Evolutionary conservation across 805 yeast species (phyloP), one percentile per base, ranked within the genome.

Genomic region (Saccharomycopsis fibuligera): DNA sequence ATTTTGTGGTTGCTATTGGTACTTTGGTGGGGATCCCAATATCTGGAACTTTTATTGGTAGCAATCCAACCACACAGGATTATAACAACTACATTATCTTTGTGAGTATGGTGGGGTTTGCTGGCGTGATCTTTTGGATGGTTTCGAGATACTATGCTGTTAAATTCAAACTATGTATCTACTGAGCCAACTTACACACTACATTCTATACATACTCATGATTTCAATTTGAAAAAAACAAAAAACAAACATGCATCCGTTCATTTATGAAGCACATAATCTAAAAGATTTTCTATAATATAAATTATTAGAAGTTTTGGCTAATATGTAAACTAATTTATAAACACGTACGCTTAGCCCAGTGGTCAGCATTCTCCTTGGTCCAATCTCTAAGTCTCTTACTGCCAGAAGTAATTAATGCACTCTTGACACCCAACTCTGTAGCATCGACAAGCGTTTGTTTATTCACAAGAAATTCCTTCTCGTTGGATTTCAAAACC

Each of bases 311-410:
- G n/a, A n/a, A n/a, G n/a, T n/a, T n/a, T n/a, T n/a, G n/a, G n/a
- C n/a, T n/a, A n/a, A n/a, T n/a, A n/a, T n/a, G n/a, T n/a, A n/a
- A n/a, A n/a, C n/a, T n/a, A n/a, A n/a, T n/a, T 38, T 23, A 39
- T 35, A 40, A 27, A 41, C 62, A 56, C 1, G 67, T 50, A 55
- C 79, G 65, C 58, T 83, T 83, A 30, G 69, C 59, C n/a, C 69
- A 62, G 38, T 64, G 62, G 0, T 60, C 65, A 4, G 73, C 54
- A 57, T 83, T 86, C 14, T 66, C 75, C 39, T 65, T 67, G 3
- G 79, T 68, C 90, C 91, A 85, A 2, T 79, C 81, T 25, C 67
- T 57, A 1, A 79, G 59, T 62, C 90, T 74, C 58, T 83, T 83
- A 47, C 73, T 76, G 1, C 68, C 61, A 1, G 60, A 61, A 3